phyloP scores from a whole-genome alignment of 176 grass and related monocot genomes.

The Saccharum spontaneum region DNA sequence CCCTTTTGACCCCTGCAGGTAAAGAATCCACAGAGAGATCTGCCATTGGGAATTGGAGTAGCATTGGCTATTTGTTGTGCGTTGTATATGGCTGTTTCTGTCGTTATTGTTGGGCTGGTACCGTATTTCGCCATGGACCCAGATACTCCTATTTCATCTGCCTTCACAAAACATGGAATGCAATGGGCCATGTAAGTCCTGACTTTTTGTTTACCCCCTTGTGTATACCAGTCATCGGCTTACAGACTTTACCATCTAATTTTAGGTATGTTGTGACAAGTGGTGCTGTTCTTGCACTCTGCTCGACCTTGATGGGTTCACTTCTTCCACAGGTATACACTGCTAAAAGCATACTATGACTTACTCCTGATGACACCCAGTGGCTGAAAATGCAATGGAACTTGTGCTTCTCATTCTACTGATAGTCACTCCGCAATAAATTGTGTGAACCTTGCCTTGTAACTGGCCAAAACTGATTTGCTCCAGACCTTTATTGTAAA shows the following conservation, averaged over 20 bases:
- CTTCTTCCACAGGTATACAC: constrained; percentile 88
- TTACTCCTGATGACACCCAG: neutral
- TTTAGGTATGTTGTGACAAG: constrained; percentile 86
- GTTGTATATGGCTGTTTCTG: constrained; percentile 91
- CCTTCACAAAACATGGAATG: constrained; percentile 79
- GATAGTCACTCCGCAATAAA: neutral
- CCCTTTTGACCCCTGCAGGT: constrained; percentile 48
- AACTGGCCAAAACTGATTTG: neutral
- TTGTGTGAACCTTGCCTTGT: constrained; percentile 6
- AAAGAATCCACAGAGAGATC: constrained; percentile 91
- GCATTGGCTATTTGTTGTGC: constrained; percentile 77
- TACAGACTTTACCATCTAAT: constrained; percentile 26
- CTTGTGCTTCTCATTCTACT: neutral
- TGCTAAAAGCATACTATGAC: constrained; percentile 15
- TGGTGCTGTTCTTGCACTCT: constrained; percentile 94
- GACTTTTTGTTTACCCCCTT: constrained; percentile 4
- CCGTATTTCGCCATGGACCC: constrained; percentile 95
- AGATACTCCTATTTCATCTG: constrained; percentile 98
- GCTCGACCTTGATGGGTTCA: constrained; percentile 94
- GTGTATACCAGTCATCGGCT: constrained; percentile 20
- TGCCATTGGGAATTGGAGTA: constrained; percentile 79
- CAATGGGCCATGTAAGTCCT: constrained; percentile 83
- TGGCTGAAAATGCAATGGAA: neutral
- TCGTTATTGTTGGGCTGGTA: constrained; percentile 92
- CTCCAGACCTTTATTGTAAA: neutral